phyloP scores from a whole-genome alignment of 78 protist species.

The Diacronema lutheri region DNA sequence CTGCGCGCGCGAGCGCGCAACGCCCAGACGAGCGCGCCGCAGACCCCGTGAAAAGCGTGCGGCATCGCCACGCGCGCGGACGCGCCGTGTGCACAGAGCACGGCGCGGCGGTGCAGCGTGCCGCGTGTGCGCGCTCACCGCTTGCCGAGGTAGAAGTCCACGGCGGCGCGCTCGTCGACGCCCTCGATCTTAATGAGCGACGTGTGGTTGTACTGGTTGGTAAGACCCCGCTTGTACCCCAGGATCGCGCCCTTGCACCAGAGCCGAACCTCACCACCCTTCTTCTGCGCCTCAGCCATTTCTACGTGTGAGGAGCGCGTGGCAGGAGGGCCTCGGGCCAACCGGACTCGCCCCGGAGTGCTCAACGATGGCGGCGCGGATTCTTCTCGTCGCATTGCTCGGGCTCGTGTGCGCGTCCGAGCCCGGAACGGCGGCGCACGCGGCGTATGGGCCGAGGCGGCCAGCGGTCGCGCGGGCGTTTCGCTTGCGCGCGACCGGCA shows the following conservation, averaged over 20 bases:
- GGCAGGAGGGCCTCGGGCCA: too few species aligned
- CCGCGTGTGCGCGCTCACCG: background rate
- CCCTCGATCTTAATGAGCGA: slow-evolving; percentile 84
- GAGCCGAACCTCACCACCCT: background rate
- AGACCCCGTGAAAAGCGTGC: background rate
- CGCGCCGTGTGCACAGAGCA: background rate
- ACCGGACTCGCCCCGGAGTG: too few species aligned
- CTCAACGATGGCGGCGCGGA: too few species aligned
- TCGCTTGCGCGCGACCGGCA: too few species aligned
- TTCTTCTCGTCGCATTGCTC: too few species aligned
- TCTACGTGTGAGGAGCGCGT: too few species aligned
- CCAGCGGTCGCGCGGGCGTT: too few species aligned
- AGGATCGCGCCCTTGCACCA: slow-evolving; percentile 18
- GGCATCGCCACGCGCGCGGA: background rate
- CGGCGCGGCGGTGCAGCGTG: background rate
- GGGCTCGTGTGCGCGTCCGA: too few species aligned
- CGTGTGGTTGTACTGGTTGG: slow-evolving; percentile 75
- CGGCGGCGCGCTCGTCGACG: slow-evolving; percentile 63
- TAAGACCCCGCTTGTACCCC: slow-evolving; percentile 36
- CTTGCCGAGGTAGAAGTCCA: slow-evolving; percentile 88
- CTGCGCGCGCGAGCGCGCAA: background rate
- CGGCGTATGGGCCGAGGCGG: too few species aligned
- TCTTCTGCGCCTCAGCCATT: too few species aligned
- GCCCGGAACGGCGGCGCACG: too few species aligned
- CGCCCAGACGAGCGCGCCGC: background rate